Percentiles rank a stretch among this genome's conserved stretches.
phyloP scores from a whole-genome alignment of 768 basidiomycete species.

The Mycena latifolia region DNA sequence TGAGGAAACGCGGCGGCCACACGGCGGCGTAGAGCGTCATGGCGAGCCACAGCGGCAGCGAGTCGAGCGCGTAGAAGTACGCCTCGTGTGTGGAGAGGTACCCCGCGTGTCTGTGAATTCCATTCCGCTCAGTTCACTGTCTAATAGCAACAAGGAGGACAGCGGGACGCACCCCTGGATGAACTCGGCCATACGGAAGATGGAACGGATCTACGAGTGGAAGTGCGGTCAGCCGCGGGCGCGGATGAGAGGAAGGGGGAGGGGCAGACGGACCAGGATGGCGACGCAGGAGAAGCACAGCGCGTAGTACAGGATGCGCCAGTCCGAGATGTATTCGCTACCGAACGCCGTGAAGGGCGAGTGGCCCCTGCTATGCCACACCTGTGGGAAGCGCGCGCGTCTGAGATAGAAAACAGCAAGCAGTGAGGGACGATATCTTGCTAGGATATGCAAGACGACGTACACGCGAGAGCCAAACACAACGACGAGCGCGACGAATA shows the following conservation, averaged over 20 bases:
- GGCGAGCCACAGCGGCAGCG: neutral
- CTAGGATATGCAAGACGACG: neutral
- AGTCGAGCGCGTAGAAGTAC: neutral
- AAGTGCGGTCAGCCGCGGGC: neutral
- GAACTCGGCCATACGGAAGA: conserved; percentile 6
- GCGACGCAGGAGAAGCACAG: neutral
- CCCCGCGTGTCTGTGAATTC: neutral
- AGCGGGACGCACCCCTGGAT: neutral
- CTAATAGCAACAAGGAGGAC: neutral
- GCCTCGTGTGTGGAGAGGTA: neutral
- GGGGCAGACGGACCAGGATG: neutral
- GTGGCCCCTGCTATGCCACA: neutral
- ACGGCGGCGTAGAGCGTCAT: neutral
- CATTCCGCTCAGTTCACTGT: neutral
- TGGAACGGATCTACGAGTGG: neutral
- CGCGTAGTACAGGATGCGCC: conserved; percentile 1
- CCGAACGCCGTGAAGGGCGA: neutral
- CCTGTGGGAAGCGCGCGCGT: neutral
- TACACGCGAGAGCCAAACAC: conserved; percentile 1
- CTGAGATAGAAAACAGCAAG: no score
- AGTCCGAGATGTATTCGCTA: neutral
- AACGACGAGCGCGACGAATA: neutral
- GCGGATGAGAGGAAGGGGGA: no score
- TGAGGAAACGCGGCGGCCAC: neutral
- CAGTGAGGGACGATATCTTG: no score